Base-by-base conservation (phyloP, 345 rosid genomes). In the Hibiscus syriacus region DNA sequence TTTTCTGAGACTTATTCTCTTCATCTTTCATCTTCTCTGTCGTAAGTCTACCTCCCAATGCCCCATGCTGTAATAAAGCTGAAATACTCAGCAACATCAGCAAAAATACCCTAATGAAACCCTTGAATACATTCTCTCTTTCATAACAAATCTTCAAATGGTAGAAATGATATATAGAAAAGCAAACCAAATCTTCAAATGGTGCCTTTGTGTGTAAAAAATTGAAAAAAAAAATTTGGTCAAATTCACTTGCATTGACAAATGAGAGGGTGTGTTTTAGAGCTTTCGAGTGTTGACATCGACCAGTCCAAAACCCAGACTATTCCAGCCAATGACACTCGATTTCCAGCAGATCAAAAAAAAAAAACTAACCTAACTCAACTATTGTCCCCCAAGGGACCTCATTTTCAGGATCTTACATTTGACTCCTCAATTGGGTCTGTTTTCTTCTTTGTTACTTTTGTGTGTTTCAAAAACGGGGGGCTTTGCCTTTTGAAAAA, bases 81-180 rank as follows among this genome's bases (percentile, higher is more conserved):
- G 82, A 81, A 32, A 72, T 56, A 34, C 71, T 71, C 19, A 80
- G 32, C 62, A 82, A 19, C 39, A 76, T 34, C 75, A 84, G 6
- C 48, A 60, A 52, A 82, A 23, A 41, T 19, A 75, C 50, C 58
- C 57, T 12, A 48, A 65, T 60, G 46, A 72, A 56, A 60, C 56
- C 75, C 56, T 84, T 22, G 79, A 67, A 3, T 65, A 17, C 85
- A 79, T 79, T 49, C 20, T 52, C 36, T 30, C 62, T 53, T 14
- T 25, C 26, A 68, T 9, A 43, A 27, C 43, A 32, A 23, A 26
- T 26, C 17, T 39, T 30, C 1, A 9, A 25, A 10, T 52, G 38
- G 64, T 38, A 26, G n/a, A 54, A 59, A 65, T 74, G 52, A 1
- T 39, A 73, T 34, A 59, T 2, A 60, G 54, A 67, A 36, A 16